Conservation (phyloP, 495 filamentous ascomycete genomes). For the Xylaria longipes region DNA sequence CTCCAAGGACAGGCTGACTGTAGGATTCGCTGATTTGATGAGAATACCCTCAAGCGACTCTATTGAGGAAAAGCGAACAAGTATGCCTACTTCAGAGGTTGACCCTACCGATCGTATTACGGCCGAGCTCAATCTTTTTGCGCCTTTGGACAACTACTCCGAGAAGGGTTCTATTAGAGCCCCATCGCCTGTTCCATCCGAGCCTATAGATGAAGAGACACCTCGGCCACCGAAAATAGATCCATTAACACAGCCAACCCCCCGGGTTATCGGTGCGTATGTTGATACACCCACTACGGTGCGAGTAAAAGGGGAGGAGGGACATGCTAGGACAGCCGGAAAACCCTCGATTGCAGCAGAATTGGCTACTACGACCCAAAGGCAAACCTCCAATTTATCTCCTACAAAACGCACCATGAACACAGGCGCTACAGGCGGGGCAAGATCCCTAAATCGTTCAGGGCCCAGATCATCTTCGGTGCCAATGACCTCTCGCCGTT, state of each 20-base stretch:
- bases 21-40: constrained; percentile 48
- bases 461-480: constrained; percentile 34
- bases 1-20: constrained; percentile 42
- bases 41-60: constrained; percentile 48
- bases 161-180: constrained; percentile 59
- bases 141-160: constrained; percentile 58
- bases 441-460: constrained; percentile 14
- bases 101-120: constrained; percentile 63
- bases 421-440: background rate
- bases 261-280: constrained; percentile 57
- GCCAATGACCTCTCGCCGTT: constrained; percentile 33
- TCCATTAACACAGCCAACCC: constrained; percentile 56
- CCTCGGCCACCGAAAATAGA: constrained; percentile 51
- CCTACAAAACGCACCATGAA: constrained; percentile 10
- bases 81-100: constrained; percentile 53
- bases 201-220: constrained; percentile 50
- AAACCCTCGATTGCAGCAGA: constrained; percentile 11
- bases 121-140: constrained; percentile 61
- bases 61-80: constrained; percentile 45
- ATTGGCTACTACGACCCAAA: constrained; percentile 14
- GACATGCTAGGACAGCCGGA: constrained; percentile 12
- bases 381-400: constrained; percentile 29
- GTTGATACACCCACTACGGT: constrained; percentile 57
- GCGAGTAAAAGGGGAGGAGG: constrained; percentile 42
- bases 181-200: constrained; percentile 48